Evolutionary conservation across 306 rosid genomes (phyloP), one percentile per base, ranked within the genome.

Genomic region (Alnus glutinosa): DNA sequence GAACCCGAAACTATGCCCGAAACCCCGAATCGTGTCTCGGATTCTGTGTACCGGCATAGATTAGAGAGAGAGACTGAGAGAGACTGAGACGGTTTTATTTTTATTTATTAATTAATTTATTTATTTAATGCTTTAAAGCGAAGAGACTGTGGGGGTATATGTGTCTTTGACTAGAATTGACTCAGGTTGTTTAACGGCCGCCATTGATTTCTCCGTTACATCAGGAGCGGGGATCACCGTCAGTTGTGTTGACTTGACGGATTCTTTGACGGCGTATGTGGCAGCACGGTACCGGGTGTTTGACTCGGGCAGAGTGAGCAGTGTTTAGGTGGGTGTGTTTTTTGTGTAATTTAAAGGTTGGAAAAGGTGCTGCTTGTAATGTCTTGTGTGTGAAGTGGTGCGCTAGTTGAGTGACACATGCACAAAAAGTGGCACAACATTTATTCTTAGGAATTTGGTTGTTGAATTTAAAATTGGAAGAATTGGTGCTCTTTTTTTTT

Each of bases 121-220:
- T 23, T 58, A 28, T 9, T 59, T 3, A 59, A 59, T 34, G 82
- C 36, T 82, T 70, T 48, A 80, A 78, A 82, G 77, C 48, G 37
- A 37, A 57, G 66, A 42, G 76, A 50, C 59, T 30, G 30, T 23
- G 34, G 69, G 84, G 87, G 76, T 74, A 81, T 80, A 67, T 44
- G 71, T 84, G 87, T 90, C 88, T 87, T 86, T 92, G 96, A 94
- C 50, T 42, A 12, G 68, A 71, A 71, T 80, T 39, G 87, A 71
- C 82, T 75, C 81, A 50, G 82, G 75, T 68, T 19, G 58, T 52
- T 15, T 52, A 52, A 52, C 58, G 58, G 2, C 58, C 5, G 58
- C 58, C 58, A 19, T 52, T 3, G 58, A 52, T 52, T 15, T 52
- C 58, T 52, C 58, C 58, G 58, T 52, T 10, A 52, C 58, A 3